phyloP scores from a whole-genome alignment of 768 basidiomycete genomes.

The Pilatotrama ljubarskyi region DNA sequence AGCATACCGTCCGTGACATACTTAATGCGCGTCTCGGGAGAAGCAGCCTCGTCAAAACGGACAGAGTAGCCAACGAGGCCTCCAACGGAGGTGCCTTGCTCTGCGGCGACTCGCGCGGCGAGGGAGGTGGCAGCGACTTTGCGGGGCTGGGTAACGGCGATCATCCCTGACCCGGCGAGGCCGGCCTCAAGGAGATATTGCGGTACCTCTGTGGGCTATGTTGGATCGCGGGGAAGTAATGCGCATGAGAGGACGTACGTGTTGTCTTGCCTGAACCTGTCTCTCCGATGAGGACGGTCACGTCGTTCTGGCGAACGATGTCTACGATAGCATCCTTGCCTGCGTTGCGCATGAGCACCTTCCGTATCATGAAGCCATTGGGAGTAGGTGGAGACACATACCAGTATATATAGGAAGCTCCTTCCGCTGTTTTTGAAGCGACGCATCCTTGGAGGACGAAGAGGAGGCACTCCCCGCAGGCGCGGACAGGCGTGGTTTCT shows the following conservation, averaged over 20 bases:
- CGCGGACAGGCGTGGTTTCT: slow-evolving; percentile 17
- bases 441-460: slow-evolving; percentile 11
- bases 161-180: slow-evolving; percentile 66
- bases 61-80: slow-evolving; percentile 89
- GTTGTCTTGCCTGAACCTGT: slow-evolving; percentile 99
- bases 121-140: slow-evolving; percentile 94
- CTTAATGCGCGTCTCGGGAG: slow-evolving; percentile 81
- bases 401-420: slow-evolving; percentile 81
- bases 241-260: slow-evolving; percentile 55
- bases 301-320: slow-evolving; percentile 75
- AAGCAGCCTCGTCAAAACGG: slow-evolving; percentile 86
- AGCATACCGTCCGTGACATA: slow-evolving; percentile 99
- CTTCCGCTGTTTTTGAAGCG: slow-evolving; percentile 61
- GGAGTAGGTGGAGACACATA: slow-evolving; percentile 35
- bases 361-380: background rate
- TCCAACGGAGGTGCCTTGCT: slow-evolving; percentile 75
- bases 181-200: slow-evolving; percentile 91
- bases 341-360: slow-evolving; percentile 29
- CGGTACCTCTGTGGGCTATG: slow-evolving; percentile 72
- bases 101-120: slow-evolving; percentile 86
- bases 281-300: slow-evolving; percentile 90
- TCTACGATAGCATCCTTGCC: slow-evolving; percentile 75
- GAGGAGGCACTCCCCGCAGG: slow-evolving; percentile 8
- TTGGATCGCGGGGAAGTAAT: background rate
- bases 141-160: slow-evolving; percentile 94